These are phyloP conservation scores for Isoetes taiwanensis DNA, from an alignment of 75 land plant species.

Conservation along the genomic window DNA sequence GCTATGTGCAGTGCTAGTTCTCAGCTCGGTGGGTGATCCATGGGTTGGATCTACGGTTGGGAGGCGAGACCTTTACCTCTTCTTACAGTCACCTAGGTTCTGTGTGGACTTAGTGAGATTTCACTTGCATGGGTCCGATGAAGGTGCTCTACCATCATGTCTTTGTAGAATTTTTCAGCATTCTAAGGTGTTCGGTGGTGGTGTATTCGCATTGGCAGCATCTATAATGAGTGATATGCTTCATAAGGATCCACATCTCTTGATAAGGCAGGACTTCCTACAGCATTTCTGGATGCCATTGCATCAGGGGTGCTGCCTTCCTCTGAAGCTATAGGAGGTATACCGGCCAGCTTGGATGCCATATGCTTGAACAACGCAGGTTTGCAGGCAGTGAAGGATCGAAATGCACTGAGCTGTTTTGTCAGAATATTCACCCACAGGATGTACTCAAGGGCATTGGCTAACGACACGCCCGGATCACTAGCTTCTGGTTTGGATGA, in stretches of 20 bases:
- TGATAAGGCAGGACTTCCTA: conserved; percentile 56
- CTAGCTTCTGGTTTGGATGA: conserved; percentile 71
- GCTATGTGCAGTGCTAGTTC: too few relatives aligned
- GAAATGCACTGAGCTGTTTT: conserved; percentile 44
- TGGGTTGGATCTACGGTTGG: too few relatives aligned
- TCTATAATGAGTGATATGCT: conserved; percentile 21
- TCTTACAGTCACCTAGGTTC: too few relatives aligned
- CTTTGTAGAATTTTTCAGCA: conserved; percentile 15
- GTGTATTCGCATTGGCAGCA: conserved; percentile 18
- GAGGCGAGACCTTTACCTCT: too few relatives aligned
- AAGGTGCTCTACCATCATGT: conserved; percentile 10
- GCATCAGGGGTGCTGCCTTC: conserved; percentile 47
- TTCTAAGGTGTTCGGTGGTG: conserved; percentile 18
- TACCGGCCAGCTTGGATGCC: conserved; percentile 71
- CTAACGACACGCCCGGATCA: conserved; percentile 58
- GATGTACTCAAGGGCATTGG: conserved; percentile 48
- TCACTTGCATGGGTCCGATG: conserved; percentile 18
- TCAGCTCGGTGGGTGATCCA: too few relatives aligned
- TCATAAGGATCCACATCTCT: conserved; percentile 68
- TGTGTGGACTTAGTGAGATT: too few relatives aligned
- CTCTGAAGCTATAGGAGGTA: conserved; percentile 56
- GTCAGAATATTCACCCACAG: conserved; percentile 43
- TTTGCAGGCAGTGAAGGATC: conserved; percentile 52
- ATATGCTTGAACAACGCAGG: conserved; percentile 65
- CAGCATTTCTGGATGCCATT: conserved; percentile 59